Percentiles rank a stretch among this genome's conserved stretches.
phyloP scores from a whole-genome alignment of 176 grass and related monocot genomes.

The Paspalum notatum region DNA sequence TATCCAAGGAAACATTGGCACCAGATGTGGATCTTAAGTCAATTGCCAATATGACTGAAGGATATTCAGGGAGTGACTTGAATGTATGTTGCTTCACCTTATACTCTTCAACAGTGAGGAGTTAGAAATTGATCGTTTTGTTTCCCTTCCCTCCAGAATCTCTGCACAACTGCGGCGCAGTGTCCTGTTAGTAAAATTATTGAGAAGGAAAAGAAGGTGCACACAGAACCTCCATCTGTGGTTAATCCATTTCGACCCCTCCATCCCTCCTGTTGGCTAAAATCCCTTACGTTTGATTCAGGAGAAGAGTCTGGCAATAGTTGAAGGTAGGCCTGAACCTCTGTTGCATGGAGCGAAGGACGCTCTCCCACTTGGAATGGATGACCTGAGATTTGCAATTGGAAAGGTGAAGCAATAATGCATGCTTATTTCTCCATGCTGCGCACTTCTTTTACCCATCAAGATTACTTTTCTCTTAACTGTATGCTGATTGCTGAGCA shows the following conservation, averaged over 20 bases:
- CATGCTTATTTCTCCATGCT: not conserved
- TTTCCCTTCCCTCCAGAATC: slow-evolving; percentile 54
- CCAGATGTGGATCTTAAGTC: slow-evolving; percentile 53
- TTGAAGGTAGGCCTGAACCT: slow-evolving; percentile 61
- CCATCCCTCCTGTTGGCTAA: not conserved
- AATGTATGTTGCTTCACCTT: slow-evolving; percentile 56
- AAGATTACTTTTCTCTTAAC: not conserved
- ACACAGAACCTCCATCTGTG: not conserved
- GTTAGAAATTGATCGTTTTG: not conserved
- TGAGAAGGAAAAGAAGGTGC: slow-evolving; percentile 72
- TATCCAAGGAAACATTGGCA: slow-evolving; percentile 66
- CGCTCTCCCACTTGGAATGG: slow-evolving; percentile 66
- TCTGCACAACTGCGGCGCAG: slow-evolving; percentile 59
- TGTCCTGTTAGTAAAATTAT: slow-evolving; percentile 58
- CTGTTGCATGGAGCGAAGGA: slow-evolving; percentile 43
- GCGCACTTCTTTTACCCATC: not conserved
- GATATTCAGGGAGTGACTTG: slow-evolving; percentile 90
- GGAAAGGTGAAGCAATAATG: slow-evolving; percentile 47
- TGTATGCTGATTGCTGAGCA: not conserved
- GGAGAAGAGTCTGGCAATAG: slow-evolving; percentile 49
- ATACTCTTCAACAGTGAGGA: not conserved
- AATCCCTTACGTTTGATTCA: slow-evolving; percentile 31
- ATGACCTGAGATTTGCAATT: slow-evolving; percentile 69
- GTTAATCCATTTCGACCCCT: not conserved
- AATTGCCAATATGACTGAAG: slow-evolving; percentile 75